Conservation (phyloP, 495 filamentous ascomycete genomes). For the Xylaria grammica region DNA sequence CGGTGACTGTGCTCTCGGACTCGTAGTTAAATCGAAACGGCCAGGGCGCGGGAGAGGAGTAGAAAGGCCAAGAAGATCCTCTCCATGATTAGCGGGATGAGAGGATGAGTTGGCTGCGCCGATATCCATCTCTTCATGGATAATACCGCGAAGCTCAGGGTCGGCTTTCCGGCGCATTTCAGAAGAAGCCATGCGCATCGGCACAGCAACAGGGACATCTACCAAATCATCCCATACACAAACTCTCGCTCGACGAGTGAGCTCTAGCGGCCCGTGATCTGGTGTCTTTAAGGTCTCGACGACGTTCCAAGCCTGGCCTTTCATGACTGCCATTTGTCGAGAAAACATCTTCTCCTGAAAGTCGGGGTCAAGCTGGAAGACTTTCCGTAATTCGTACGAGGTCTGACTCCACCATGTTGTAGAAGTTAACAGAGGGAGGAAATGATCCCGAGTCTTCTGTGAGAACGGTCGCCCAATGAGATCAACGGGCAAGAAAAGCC, state of each 20-base stretch:
- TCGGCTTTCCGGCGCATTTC: slow-evolving; percentile 70
- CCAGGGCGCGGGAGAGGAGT: slow-evolving; percentile 76
- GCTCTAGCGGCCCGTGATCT: slow-evolving; percentile 91
- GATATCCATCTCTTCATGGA: slow-evolving; percentile 90
- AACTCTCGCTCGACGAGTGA: slow-evolving; percentile 86
- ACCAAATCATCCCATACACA: slow-evolving; percentile 99
- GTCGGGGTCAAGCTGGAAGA: slow-evolving; percentile 90
- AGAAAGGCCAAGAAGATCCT: slow-evolving; percentile 76
- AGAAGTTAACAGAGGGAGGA: slow-evolving; percentile 90
- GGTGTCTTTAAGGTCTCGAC: slow-evolving; percentile 92
- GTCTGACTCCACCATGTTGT: slow-evolving; percentile 97
- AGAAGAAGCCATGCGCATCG: slow-evolving; percentile 80
- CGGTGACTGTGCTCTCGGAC: slow-evolving; percentile 41
- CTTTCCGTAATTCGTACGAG: slow-evolving; percentile 77
- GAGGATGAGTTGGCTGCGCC: slow-evolving; percentile 70
- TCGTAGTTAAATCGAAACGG: slow-evolving; percentile 77
- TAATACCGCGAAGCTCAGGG: slow-evolving; percentile 40
- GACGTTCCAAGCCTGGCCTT: slow-evolving; percentile 98
- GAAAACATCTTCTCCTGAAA: slow-evolving; percentile 99
- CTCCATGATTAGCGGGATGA: slow-evolving; percentile 22
- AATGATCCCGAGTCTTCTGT: slow-evolving; percentile 88
- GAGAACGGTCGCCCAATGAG: slow-evolving; percentile 97
- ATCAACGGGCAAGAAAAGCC: slow-evolving; percentile 96
- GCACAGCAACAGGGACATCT: slow-evolving; percentile 91
- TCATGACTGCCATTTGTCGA: slow-evolving; percentile 96